Evolutionary conservation across 306 rosid species (phyloP).

Genomic region (Leucaena leucocephala): DNA sequence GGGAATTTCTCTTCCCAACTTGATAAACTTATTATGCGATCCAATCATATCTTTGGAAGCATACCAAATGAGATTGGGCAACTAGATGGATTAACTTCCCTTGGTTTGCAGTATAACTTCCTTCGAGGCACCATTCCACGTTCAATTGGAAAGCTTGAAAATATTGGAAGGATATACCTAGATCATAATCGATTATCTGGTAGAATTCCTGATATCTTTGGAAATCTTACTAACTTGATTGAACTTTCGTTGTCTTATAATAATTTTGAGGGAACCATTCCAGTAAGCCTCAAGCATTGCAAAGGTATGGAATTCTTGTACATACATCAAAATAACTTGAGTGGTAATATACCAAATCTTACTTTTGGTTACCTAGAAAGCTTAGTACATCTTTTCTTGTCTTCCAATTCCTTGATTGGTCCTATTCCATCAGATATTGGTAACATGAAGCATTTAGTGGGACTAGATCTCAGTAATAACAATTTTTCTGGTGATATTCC

Average conservation of each 20-base stretch:
- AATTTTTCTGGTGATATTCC: constrained; percentile 35
- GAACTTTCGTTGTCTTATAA: neutral
- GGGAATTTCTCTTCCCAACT: constrained; percentile 19
- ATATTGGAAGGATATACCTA: neutral
- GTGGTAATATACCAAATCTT: constrained; percentile 18
- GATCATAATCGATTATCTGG: neutral
- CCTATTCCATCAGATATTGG: neutral
- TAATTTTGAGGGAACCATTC: constrained; percentile 20
- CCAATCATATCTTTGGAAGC: constrained; percentile 28
- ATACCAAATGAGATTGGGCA: constrained; percentile 15
- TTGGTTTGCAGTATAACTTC: neutral
- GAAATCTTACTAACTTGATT: constrained; percentile 24
- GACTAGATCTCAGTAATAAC: neutral
- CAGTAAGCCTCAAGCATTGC: constrained; percentile 8
- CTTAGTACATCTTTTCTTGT: neutral
- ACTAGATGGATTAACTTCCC: neutral
- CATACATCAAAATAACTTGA: constrained; percentile 1
- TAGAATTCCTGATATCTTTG: constrained; percentile 7
- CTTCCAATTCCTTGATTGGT: constrained; percentile 28
- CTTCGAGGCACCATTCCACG: constrained; percentile 32
- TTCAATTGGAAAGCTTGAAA: constrained; percentile 38
- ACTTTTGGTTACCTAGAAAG: constrained; percentile 3
- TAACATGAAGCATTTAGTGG: neutral
- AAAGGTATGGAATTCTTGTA: neutral
- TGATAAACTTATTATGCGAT: accelerated